Evolutionary conservation across 2,329 filamentous ascomycete genomes (phyloP).

Genomic region (Penicillium nordicum): DNA sequence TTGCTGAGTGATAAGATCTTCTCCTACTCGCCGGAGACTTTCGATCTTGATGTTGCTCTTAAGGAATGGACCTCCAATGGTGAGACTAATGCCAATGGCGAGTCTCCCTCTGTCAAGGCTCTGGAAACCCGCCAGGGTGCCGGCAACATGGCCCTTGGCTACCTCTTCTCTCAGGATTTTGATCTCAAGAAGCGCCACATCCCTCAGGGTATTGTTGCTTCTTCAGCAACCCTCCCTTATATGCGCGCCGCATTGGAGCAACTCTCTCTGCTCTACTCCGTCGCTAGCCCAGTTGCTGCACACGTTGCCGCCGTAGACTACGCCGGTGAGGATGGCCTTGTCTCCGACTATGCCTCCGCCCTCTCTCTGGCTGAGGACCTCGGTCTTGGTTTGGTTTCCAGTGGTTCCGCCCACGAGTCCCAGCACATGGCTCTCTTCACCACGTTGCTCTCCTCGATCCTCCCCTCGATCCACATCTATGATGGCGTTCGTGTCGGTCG

Average conservation of each 20-base stretch:
- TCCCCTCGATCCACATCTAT: constrained; percentile 85
- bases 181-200: constrained; percentile 86
- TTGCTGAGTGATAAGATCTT: constrained; percentile 95
- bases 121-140: constrained; percentile 87
- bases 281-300: constrained; percentile 88
- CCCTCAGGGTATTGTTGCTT: constrained; percentile 85
- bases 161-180: constrained; percentile 97
- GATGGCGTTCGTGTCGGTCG: constrained; percentile 79
- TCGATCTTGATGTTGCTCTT: constrained; percentile 81
- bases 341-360: constrained; percentile 81
- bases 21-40: constrained; percentile 90
- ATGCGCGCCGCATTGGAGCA: constrained; percentile 85
- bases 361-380: constrained; percentile 83
- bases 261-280: constrained; percentile 82
- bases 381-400: constrained; percentile 79
- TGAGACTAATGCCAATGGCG: constrained; percentile 77
- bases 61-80: constrained; percentile 69
- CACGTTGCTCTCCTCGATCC: constrained; percentile 70
- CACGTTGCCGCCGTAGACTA: constrained; percentile 93
- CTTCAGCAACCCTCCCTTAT: constrained; percentile 74
- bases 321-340: constrained; percentile 64
- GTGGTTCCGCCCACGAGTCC: constrained; percentile 80
- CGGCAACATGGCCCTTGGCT: constrained; percentile 86
- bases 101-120: constrained; percentile 70
- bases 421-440: constrained; percentile 95